Percentiles rank a stretch among this genome's conserved stretches.
phyloP scores from a whole-genome alignment of 192 early-diverging fungal genomes.

The Gamsiella multidivaricata region DNA sequence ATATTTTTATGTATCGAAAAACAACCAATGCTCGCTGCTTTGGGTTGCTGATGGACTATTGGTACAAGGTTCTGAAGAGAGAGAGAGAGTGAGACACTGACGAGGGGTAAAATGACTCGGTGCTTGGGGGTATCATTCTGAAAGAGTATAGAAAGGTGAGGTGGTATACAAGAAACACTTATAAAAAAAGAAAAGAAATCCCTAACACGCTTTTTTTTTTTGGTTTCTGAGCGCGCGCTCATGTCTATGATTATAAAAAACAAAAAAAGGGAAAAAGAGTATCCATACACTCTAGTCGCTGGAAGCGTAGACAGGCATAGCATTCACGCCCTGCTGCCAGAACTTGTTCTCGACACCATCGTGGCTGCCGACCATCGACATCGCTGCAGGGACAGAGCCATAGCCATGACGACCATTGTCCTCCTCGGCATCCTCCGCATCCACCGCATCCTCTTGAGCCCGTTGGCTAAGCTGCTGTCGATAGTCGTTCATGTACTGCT shows the following conservation, averaged over 20 bases:
- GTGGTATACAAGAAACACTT: too few relatives aligned
- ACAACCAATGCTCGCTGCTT: too few relatives aligned
- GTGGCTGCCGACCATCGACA: conserved; percentile 9
- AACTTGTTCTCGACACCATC: conserved; percentile 22
- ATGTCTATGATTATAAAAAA: too few relatives aligned
- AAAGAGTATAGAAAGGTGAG: too few relatives aligned
- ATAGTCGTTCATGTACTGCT: conserved; percentile 14
- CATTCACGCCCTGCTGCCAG: conserved; percentile 19
- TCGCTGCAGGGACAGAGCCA: neutral
- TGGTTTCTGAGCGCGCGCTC: too few relatives aligned
- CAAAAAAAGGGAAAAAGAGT: conserved; percentile 5
- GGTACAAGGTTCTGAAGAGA: conserved; percentile 5
- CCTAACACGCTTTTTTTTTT: too few relatives aligned
- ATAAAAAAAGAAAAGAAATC: neutral
- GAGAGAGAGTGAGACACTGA: neutral
- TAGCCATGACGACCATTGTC: conserved; percentile 2
- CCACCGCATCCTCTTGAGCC: neutral
- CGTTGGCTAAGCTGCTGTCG: conserved; percentile 15
- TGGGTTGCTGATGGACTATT: too few relatives aligned
- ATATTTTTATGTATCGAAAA: too few relatives aligned
- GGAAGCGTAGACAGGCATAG: conserved; percentile 24
- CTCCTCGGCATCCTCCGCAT: conserved; percentile 14
- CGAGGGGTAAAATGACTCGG: neutral
- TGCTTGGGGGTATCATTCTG: conserved; percentile 1
- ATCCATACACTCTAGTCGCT: neutral